Evolutionary conservation across 2,329 filamentous ascomycete genomes (phyloP), one percentile per base, ranked within the genome.

Genomic region (Magnaporthiopsis rhizophila): DNA sequence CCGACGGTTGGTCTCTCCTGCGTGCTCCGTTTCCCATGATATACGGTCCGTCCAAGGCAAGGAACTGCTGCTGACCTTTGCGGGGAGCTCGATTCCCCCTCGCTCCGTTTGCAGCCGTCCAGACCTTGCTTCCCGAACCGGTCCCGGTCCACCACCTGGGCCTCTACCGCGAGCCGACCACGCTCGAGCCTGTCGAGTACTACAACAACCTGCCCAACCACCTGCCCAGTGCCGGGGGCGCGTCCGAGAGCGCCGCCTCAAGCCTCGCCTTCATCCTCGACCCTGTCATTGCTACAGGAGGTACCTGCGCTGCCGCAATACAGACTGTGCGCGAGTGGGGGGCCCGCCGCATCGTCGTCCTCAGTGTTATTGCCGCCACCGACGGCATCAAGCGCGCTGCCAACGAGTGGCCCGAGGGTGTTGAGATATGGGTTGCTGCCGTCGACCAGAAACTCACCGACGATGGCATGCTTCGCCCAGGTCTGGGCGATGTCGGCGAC

Each of bases 141-240:
- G 90, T 94, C 38, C 89, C 92, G 8, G 86, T 97, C 68, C 92
- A 98, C 79, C 94, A 98, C 75, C 89, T 98, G 9, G 94, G 95
- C 69, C 89, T 98, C 72, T 98, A 94, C 82, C 91, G 93, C 73
- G 93, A 97, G 75, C 91, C 90, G 66, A 86, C 86, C 65, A 94
- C 91, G 59, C 87, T 97, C 65, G 87, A 92, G 71, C 92, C 93
- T 3, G 93, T 97, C 65, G 93, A 97, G 78, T 97, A 97, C 84
- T 97, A 97, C 84, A 97, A 97, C 82, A 97, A 97, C 77, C 87
- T 97, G 26, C 92, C 92, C 50, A 89, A 91, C 77, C 89, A 91
- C 77, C 74, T 81, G 56, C 67, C 73, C 62, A 69, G 76, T 36
- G 66, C 72, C 59, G 69, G 74, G 56, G 73, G 76, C 45, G 73